These are phyloP conservation scores for Allantophomopsis cytisporea DNA, from an alignment of 2,329 filamentous ascomycete species.

Conservation along the genomic window DNA sequence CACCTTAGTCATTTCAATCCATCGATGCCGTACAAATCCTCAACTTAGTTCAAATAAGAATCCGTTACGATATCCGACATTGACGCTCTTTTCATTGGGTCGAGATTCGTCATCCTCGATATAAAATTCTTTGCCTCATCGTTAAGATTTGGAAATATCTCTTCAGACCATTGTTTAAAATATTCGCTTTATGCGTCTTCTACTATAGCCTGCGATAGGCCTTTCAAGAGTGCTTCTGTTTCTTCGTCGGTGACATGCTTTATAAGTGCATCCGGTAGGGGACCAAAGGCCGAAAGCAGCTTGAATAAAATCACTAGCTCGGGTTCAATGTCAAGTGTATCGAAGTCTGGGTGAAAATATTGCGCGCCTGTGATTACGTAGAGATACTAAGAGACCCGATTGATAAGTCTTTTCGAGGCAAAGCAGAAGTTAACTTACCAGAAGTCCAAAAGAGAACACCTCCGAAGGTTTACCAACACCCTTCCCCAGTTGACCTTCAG, in stretches of 20 bases:
- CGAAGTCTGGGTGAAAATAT: conserved; percentile 13
- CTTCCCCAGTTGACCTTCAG: too few relatives aligned
- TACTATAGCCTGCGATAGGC: conserved; percentile 7
- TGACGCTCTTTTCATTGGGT: conserved; percentile 14
- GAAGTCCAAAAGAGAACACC: conserved; percentile 6
- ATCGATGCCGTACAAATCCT: not conserved
- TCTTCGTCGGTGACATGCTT: conserved; percentile 15
- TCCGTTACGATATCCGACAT: not conserved
- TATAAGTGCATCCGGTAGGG: conserved; percentile 14
- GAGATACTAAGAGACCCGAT: conserved; percentile 8
- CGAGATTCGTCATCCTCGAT: conserved; percentile 17
- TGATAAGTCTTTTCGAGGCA: not conserved
- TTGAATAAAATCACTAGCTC: conserved; percentile 15
- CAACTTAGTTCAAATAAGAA: not conserved
- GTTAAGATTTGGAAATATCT: conserved; percentile 16
- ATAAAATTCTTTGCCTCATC: conserved; percentile 16
- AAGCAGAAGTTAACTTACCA: conserved; percentile 5
- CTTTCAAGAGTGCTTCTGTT: conserved; percentile 10
- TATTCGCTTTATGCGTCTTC: conserved; percentile 14
- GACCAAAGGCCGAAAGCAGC: conserved; percentile 12
- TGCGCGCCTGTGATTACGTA: conserved; percentile 14
- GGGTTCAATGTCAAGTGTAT: conserved; percentile 12
- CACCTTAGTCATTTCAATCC: not conserved
- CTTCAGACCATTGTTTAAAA: conserved; percentile 14
- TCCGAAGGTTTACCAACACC: conserved; percentile 8